Base-by-base conservation (phyloP, 768 basidiomycete species). In the Pleurotus platypus region DNA sequence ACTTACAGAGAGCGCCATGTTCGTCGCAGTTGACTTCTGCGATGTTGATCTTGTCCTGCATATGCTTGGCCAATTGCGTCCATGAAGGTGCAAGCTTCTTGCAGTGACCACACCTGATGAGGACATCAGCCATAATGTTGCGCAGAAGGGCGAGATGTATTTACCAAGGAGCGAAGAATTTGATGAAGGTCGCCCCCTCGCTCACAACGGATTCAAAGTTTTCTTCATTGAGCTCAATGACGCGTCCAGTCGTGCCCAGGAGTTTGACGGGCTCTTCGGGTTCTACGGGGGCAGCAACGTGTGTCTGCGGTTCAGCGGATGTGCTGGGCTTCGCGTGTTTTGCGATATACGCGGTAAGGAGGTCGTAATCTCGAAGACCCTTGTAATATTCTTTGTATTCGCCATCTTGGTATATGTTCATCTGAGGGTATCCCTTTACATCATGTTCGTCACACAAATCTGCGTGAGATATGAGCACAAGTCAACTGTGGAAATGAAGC, bases 21-120 rank as follows among this genome's bases (percentile, higher is more conserved):
- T 76, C 83, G 15, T 98, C 96, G 65, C 96, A 99, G 66, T 99
- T 84, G 12, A 99, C 87, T 60, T 96, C 86, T 2, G 86, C 94
- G 7, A 99, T 74, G 39, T 82, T 88, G 27, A 95, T 75, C 48
- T 85, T 85, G 59, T 78, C 75, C 62, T 87, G 80, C 79, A 95
- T 85, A 18, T 74, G 72, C 49, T 72, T 70, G 0, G 91, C 95
- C 2, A 99, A 80, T 49, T 88, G 77, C 1, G 73, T 74, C 92
- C 94, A 98, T 0, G 75, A 79, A 51, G 87, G 94, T 0, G 92
- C 91, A 1, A 98, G 79, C 66, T 92, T 92, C 75, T 97, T 95
- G 81, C 96, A 99, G 72, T 98, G 95, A 3, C 91, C 91, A 68
- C 95, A 98, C 92, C 82, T 83, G 47, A 49, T 35, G 15, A 46